Percentiles rank a stretch among this genome's conserved stretches.
Evolutionary conservation across 352 stramenopile genomes (phyloP).

Genomic region (Blastocystis sp.): DNA sequence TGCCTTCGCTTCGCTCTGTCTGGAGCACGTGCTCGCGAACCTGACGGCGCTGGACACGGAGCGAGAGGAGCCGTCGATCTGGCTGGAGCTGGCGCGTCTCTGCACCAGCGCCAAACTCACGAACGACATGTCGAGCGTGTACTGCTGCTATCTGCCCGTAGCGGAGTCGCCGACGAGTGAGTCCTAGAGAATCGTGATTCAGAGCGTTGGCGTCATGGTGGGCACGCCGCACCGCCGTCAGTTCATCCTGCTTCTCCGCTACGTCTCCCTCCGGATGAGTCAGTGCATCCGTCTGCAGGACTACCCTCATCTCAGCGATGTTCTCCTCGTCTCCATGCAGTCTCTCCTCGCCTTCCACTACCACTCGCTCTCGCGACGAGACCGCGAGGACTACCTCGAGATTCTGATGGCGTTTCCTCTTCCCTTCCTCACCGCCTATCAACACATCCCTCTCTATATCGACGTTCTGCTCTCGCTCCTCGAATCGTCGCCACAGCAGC

Average conservation of each 20-base stretch:
- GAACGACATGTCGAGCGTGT: neutral
- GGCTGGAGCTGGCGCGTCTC: neutral
- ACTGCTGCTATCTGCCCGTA: neutral
- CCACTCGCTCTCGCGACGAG: neutral
- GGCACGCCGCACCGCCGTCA: neutral
- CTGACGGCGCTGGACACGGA: neutral
- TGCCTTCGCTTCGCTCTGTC: neutral
- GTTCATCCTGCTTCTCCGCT: neutral
- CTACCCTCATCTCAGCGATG: neutral
- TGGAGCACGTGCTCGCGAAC: neutral
- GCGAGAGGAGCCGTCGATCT: neutral
- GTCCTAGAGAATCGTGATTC: neutral
- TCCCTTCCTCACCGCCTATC: neutral
- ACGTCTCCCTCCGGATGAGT: neutral
- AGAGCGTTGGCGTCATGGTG: neutral
- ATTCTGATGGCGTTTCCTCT: conserved; percentile 14
- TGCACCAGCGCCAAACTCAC: neutral
- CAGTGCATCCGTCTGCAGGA: neutral
- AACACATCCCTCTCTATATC: neutral
- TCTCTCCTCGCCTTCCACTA: neutral
- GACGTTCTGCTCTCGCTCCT: neutral
- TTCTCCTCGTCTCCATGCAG: neutral
- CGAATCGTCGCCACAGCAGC: neutral
- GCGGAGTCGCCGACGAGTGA: neutral
- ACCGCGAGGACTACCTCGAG: neutral